Conservation (phyloP, 2,329 filamentous ascomycete species). For the Exophiala sp. region DNA sequence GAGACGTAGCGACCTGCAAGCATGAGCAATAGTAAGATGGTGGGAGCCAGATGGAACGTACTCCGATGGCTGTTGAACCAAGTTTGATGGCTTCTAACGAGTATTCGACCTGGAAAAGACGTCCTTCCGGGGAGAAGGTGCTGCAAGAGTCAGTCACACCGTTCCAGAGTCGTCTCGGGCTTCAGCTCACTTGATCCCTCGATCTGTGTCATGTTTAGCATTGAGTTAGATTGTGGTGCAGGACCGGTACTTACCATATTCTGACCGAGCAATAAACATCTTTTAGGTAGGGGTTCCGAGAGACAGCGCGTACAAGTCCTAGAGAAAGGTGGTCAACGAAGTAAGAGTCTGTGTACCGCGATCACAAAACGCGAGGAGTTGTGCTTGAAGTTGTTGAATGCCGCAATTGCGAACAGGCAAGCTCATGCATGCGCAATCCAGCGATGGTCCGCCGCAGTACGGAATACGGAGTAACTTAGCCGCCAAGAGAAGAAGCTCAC, state of each 20-base stretch:
- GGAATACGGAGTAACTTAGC: no score
- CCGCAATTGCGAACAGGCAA: not conserved
- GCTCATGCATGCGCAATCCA: conserved; percentile 3
- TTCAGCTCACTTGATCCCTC: conserved; percentile 84
- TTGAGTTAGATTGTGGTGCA: conserved; percentile 8
- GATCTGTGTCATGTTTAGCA: conserved; percentile 61
- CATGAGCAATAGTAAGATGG: not conserved
- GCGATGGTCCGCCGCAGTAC: not conserved
- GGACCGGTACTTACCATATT: conserved; percentile 75
- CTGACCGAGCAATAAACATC: conserved; percentile 99
- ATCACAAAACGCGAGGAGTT: not conserved
- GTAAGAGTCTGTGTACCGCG: not conserved
- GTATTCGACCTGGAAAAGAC: conserved; percentile 99
- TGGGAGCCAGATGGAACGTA: conserved; percentile 37
- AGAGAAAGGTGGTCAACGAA: not conserved
- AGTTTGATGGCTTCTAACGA: conserved; percentile 99
- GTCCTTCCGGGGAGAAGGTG: conserved; percentile 99
- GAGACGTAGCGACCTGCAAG: conserved; percentile 73
- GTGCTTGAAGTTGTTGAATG: not conserved
- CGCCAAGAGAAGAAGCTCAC: no score
- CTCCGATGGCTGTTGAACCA: conserved; percentile 95
- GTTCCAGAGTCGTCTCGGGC: conserved; percentile 8
- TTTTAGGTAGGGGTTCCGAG: conserved; percentile 47
- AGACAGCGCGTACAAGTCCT: not conserved
- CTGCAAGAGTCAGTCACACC: conserved; percentile 46